Conservation (phyloP, 495 filamentous ascomycete species). For the Neurospora pannonica region DNA sequence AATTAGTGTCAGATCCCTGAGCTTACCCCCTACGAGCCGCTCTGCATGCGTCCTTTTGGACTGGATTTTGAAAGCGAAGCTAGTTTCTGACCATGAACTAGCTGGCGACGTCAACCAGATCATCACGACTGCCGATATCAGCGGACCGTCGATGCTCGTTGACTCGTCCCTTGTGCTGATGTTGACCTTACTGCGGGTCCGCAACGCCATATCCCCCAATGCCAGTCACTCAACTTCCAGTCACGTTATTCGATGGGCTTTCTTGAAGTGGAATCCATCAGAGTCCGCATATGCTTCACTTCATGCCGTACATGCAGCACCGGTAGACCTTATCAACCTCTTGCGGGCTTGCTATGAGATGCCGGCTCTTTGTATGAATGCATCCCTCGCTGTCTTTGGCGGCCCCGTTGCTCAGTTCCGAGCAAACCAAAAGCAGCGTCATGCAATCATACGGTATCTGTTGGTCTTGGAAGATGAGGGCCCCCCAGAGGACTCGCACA, state of each 20-base stretch:
- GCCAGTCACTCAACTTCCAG: constrained; percentile 54
- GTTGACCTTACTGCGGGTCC: constrained; percentile 50
- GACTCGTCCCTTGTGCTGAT: constrained; percentile 73
- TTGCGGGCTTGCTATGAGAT: constrained; percentile 35
- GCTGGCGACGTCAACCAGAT: constrained; percentile 58
- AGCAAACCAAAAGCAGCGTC: constrained; percentile 15
- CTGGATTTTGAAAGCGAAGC: constrained; percentile 50
- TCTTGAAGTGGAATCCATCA: constrained; percentile 61
- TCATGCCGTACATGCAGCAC: constrained; percentile 30
- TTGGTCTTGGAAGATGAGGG: constrained; percentile 25
- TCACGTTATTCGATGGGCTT: constrained; percentile 68
- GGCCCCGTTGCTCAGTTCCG: constrained; percentile 28
- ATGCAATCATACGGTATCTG: constrained; percentile 29
- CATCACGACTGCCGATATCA: constrained; percentile 64
- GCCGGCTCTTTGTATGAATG: constrained; percentile 13
- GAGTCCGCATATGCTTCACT: constrained; percentile 30
- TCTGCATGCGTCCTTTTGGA: constrained; percentile 71
- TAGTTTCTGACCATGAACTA: constrained; percentile 54
- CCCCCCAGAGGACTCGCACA: not conserved
- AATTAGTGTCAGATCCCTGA: constrained; percentile 57
- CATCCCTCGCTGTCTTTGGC: constrained; percentile 25
- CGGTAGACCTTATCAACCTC: constrained; percentile 36
- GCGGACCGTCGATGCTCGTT: constrained; percentile 67
- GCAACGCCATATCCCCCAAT: constrained; percentile 53
- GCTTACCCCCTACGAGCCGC: constrained; percentile 60